Conservation (phyloP, 192 early-diverging fungal species). For the Umbelopsis vinacea region DNA sequence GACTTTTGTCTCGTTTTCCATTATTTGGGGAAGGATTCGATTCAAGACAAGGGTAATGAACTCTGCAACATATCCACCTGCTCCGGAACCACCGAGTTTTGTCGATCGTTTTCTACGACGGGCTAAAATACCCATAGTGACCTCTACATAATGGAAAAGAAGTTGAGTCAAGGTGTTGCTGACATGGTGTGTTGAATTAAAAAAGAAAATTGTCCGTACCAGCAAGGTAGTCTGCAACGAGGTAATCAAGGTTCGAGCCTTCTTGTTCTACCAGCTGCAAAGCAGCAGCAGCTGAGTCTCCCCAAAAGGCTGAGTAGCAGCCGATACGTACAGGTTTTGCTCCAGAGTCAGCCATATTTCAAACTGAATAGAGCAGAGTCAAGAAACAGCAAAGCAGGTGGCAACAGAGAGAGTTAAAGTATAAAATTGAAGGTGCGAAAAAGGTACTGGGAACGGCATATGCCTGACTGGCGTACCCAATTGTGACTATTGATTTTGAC, state of each 20-base stretch:
- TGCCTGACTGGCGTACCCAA: neutral
- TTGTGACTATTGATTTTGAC: constrained; percentile 4
- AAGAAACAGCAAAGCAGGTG: neutral
- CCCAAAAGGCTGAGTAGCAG: constrained; percentile 62
- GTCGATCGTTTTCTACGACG: constrained; percentile 45
- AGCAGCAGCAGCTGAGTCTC: constrained; percentile 59
- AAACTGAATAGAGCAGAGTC: neutral
- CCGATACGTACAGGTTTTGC: constrained; percentile 55
- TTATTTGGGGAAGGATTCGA: constrained; percentile 48
- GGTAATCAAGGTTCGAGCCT: constrained; percentile 51
- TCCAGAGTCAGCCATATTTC: constrained; percentile 3
- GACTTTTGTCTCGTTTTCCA: constrained; percentile 60
- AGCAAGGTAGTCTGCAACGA: constrained; percentile 70
- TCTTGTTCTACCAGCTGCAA: constrained; percentile 57
- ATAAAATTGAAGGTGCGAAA: neutral
- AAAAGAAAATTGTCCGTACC: constrained; percentile 36
- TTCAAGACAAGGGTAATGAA: constrained; percentile 62
- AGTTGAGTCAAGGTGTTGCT: neutral
- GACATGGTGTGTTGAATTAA: neutral
- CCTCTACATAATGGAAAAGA: constrained; percentile 47
- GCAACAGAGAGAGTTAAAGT: neutral
- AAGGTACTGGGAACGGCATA: constrained; percentile 9
- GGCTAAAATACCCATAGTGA: constrained; percentile 72
- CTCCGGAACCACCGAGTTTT: constrained; percentile 49
- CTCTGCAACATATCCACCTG: constrained; percentile 60